These are phyloP conservation scores for Jatropha podagrica DNA, from an alignment of 441 rosid species.

Conservation along the genomic window DNA sequence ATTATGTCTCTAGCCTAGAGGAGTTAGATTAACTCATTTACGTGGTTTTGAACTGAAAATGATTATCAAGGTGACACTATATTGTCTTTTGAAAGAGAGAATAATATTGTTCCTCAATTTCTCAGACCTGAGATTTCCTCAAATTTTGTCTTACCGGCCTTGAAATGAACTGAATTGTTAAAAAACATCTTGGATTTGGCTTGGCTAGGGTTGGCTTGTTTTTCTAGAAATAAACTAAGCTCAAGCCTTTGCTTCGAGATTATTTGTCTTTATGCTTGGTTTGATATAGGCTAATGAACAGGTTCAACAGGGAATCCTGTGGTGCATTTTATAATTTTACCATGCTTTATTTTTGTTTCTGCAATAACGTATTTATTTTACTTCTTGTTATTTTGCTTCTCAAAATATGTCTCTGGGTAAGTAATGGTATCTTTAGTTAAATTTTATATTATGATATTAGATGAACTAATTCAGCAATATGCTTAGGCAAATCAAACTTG, in stretches of 20 bases:
- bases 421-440: not conserved
- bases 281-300: not conserved
- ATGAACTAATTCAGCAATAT: not conserved
- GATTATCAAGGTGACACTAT: not conserved
- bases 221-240: constrained; percentile 1
- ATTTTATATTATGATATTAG: not conserved
- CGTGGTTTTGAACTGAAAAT: constrained; percentile 6
- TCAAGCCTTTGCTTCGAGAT: not conserved
- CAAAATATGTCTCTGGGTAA: not conserved
- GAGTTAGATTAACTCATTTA: not conserved
- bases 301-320: too few relatives aligned
- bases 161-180: not conserved
- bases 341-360: not conserved
- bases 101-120: not conserved
- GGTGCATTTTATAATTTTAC: not conserved
- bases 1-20: not conserved
- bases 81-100: not conserved
- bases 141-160: not conserved
- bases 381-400: not conserved
- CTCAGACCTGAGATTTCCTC: constrained; percentile 1
- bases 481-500: not conserved
- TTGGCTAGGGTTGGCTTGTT: not conserved
- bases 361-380: not conserved
- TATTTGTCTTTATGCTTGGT: not conserved
- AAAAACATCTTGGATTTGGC: not conserved